Evolutionary conservation across 257 asterid species (phyloP).

Genomic region (Petrea volubilis): DNA sequence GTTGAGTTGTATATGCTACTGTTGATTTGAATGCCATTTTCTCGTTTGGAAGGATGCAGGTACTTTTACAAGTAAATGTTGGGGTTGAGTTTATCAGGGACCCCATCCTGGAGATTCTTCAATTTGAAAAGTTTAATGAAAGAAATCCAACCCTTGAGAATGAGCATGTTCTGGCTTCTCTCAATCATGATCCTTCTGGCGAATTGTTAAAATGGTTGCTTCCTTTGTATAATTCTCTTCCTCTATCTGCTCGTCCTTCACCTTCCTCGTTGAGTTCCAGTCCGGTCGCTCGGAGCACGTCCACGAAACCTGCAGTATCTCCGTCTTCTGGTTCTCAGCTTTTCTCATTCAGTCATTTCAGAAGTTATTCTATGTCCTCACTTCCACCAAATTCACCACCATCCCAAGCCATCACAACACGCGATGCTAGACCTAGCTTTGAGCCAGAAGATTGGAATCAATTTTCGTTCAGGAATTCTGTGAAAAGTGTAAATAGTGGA

Average conservation of each 20-base stretch:
- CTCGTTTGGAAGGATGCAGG: slow-evolving; percentile 78
- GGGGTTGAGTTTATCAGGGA: slow-evolving; percentile 48
- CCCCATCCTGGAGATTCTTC: slow-evolving; percentile 74
- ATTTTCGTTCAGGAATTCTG: slow-evolving; percentile 47
- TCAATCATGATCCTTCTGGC: slow-evolving; percentile 52
- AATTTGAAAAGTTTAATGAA: slow-evolving; percentile 58
- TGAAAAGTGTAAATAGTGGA: slow-evolving; percentile 42
- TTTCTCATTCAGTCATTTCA: slow-evolving; percentile 59
- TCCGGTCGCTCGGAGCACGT: slow-evolving; percentile 50
- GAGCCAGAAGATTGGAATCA: slow-evolving; percentile 58
- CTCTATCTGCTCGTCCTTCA: slow-evolving; percentile 42
- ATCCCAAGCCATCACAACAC: slow-evolving; percentile 39
- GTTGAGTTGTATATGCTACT: slow-evolving; percentile 11
- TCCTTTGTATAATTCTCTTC: slow-evolving; percentile 65
- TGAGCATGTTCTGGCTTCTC: slow-evolving; percentile 26
- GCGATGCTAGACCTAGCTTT: slow-evolving; percentile 42
- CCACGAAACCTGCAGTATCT: slow-evolving; percentile 48
- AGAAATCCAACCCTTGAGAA: slow-evolving; percentile 35
- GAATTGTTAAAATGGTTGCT: slow-evolving; percentile 68
- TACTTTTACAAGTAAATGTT: slow-evolving; percentile 66
- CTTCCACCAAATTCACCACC: slow-evolving; percentile 54
- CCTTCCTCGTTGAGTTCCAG: slow-evolving; percentile 51
- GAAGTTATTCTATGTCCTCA: slow-evolving; percentile 81
- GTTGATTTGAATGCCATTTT: slow-evolving; percentile 42
- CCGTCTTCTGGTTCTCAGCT: slow-evolving; percentile 63